Conservation (phyloP, 2,329 filamentous ascomycete species). For the Xylariaceae sp. region DNA sequence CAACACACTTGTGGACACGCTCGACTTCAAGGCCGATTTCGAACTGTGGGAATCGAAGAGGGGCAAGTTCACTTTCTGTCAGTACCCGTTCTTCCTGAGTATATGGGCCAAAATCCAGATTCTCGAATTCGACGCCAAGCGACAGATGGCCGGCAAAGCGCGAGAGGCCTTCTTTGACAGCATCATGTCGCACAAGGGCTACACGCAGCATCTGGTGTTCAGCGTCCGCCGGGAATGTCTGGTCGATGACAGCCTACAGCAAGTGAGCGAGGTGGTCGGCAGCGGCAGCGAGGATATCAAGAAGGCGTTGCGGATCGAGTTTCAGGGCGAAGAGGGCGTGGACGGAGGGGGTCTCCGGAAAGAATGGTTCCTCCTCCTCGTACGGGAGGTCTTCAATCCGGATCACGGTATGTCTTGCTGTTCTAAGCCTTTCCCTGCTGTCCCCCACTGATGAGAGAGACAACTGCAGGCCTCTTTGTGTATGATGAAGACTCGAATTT, state of each 20-base stretch:
- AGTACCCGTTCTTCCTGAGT: conserved; percentile 86
- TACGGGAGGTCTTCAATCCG: conserved; percentile 86
- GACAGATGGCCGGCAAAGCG: conserved; percentile 85
- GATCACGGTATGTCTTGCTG: conserved; percentile 62
- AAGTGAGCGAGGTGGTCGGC: conserved; percentile 79
- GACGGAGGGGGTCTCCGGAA: conserved; percentile 87
- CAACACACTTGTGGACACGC: conserved; percentile 77
- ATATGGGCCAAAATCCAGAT: conserved; percentile 91
- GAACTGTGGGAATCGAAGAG: conserved; percentile 76
- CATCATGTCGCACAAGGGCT: conserved; percentile 67
- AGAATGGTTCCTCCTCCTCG: conserved; percentile 88
- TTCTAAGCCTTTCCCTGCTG: neutral
- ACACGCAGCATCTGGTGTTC: conserved; percentile 73
- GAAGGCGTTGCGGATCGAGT: conserved; percentile 80
- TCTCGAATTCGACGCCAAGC: conserved; percentile 77
- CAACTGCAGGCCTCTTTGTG: conserved; percentile 67
- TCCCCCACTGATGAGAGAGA: neutral
- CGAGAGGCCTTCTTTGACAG: conserved; percentile 88
- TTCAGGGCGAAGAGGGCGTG: conserved; percentile 82
- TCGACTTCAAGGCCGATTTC: conserved; percentile 81
- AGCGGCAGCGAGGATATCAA: conserved; percentile 80
- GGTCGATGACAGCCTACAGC: conserved; percentile 79
- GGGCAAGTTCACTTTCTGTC: conserved; percentile 78
- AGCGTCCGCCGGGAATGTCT: conserved; percentile 78
- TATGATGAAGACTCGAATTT: conserved; percentile 88